Base-by-base conservation (phyloP, 164 flowering plant genomes). In the Buxus sempervirens region DNA sequence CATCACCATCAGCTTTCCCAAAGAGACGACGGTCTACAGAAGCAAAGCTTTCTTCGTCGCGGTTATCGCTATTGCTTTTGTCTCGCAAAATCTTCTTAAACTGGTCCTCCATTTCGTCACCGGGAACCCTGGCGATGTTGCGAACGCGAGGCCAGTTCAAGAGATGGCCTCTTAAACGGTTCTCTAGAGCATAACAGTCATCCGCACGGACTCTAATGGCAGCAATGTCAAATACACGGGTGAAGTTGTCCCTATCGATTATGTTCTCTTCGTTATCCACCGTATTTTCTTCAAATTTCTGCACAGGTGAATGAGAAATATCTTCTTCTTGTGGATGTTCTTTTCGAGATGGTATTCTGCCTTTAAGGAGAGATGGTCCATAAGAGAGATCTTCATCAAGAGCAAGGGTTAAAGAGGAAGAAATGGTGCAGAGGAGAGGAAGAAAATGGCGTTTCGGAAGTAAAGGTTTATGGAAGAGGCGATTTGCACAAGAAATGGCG, bases 81-180 rank as follows among this genome's bases (percentile, higher is more conserved):
- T 16, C 58, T 2, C 27, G 49, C 45, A 84, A 23, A 0, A 83
- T 59, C 18, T 65, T 61, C 60, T 61, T 71, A 45, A 87, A 54
- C 12, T 73, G 82, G 0, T 76, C 79, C 1, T 92, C 97, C 28
- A 92, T 70, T 23, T 95, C 98, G 22, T 92, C 97, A 0, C 97
- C 97, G 0, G 88, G 84, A 57, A 92, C 97, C 62, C 97, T 78
- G 20, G 95, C 97, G 23, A 92, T 76, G 79, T 95, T 95, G n/a
- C 85, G 82, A 45, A 95, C 70, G 9, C 99, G 84, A 8, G 99
- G 97, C 99, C 99, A 92, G 73, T 95, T 95, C 67, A 95, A 72
- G 12, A 95, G 85, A 75, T 92, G 98, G 32, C 98, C 98, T 15
- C 98, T 74, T 53, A 95, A 78, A 18, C 91, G 88, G 66, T 67